Base-by-base conservation (phyloP, 1,284 basidiomycete species). In the Pyrrhoderma lamaoense region DNA sequence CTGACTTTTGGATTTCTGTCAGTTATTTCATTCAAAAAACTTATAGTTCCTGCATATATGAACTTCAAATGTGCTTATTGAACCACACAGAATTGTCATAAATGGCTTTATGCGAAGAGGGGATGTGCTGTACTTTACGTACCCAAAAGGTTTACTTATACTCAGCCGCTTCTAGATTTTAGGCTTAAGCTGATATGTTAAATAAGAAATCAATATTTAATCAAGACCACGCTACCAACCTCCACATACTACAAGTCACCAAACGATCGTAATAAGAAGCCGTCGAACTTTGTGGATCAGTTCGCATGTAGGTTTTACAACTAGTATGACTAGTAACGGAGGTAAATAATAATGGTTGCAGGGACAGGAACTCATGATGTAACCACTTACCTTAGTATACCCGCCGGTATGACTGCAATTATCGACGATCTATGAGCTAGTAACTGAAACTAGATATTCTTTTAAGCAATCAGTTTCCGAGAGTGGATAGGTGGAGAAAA, bases 1-100 rank as follows among this genome's bases (percentile, higher is more conserved):
- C 86, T 8, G 90, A 93, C 65, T 92, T 92, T 63, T 91, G 82
- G 79, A 70, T 88, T 16, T 83, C 86, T 14, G 85, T 88, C 57
- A 39, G 77, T 69, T 1, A 27, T 47, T 25, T 21, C 3, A 40
- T 14, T 18, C 16, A 5, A 5, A 5, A 40, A 8, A 22, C 7
- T 8, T 40, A 8, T 40, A 40, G 7, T 40, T 7, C 14, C n/a
- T 7, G 38, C 38, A 7, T n/a, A 16, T n/a, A n/a, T n/a, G n/a
- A n/a, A n/a, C n/a, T n/a, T n/a, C n/a, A n/a, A n/a, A n/a, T n/a
- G n/a, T 47, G 5, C 11, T 14, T 23, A 31, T 45, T 34, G 16
- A 18, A n/a, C n/a, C n/a, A n/a, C n/a, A n/a, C 42, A 83, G 77
- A 91, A 90, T 62, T 85, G 82, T 58, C 87, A 92, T 69, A 93